These are phyloP conservation scores for Exophiala phaeomuriformis DNA, from an alignment of 2,329 filamentous ascomycete species.

Conservation along the genomic window DNA sequence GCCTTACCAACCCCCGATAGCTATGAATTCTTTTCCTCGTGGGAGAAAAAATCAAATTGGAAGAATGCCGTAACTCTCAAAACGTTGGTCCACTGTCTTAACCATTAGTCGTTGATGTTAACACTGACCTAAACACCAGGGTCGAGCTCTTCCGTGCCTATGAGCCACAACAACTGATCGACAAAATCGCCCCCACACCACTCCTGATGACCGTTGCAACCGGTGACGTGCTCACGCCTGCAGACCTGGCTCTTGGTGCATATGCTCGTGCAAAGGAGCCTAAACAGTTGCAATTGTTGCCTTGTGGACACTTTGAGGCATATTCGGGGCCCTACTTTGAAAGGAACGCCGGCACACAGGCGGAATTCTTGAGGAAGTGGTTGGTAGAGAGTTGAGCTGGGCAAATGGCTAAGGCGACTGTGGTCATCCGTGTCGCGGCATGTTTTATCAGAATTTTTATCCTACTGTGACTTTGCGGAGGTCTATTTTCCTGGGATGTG, in stretches of 20 bases:
- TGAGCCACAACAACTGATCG: constrained; percentile 29
- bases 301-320: constrained; percentile 38
- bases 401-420: not conserved
- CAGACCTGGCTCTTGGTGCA: constrained; percentile 33
- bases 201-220: constrained; percentile 34
- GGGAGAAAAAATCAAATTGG: constrained; percentile 33
- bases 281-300: constrained; percentile 35
- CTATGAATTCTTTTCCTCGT: constrained; percentile 32
- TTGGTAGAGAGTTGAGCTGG: constrained; percentile 9
- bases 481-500: too few species aligned
- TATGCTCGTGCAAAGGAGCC: constrained; percentile 35
- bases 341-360: constrained; percentile 30
- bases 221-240: constrained; percentile 32
- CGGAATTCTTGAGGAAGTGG: constrained; percentile 31
- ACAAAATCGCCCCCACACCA: constrained; percentile 36
- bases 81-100: constrained; percentile 20
- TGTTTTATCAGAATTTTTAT: too few species aligned
- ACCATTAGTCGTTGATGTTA: constrained; percentile 11
- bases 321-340: constrained; percentile 31
- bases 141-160: constrained; percentile 24
- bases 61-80: constrained; percentile 36
- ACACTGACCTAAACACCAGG: constrained; percentile 12
- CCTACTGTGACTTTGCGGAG: too few species aligned
- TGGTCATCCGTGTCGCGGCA: too few species aligned
- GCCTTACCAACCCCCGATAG: constrained; percentile 34